Evolutionary conservation across 2,329 filamentous ascomycete species (phyloP).

Genomic region (Dactylella cylindrospora): DNA sequence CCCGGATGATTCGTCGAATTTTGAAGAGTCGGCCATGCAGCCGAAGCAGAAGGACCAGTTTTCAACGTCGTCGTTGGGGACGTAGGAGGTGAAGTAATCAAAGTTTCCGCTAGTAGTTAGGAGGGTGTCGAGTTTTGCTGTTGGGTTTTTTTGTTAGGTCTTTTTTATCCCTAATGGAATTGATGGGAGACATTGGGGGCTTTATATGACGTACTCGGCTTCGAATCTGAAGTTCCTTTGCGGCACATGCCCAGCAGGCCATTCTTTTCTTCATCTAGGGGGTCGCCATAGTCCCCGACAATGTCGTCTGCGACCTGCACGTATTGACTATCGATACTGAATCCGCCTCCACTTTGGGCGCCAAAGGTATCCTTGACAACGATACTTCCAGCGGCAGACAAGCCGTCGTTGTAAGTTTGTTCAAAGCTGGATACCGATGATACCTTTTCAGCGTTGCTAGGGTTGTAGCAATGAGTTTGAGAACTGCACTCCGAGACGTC

Average conservation of each 20-base stretch:
- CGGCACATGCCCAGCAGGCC: constrained; percentile 10
- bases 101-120: constrained; percentile 11
- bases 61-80: constrained; percentile 6
- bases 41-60: constrained; percentile 11
- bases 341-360: neutral
- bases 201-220: neutral
- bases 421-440: constrained; percentile 11
- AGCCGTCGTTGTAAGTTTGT: constrained; percentile 11
- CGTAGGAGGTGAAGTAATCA: constrained; percentile 13
- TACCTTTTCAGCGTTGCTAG: neutral
- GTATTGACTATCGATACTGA: constrained; percentile 7
- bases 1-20: neutral
- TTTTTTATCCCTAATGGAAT: too few species aligned
- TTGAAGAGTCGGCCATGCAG: constrained; percentile 6
- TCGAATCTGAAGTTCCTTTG: neutral
- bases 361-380: constrained; percentile 6
- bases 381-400: neutral
- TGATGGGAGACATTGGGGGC: too few species aligned
- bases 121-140: constrained; percentile 1
- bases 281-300: neutral
- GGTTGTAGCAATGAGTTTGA: constrained; percentile 22
- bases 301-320: constrained; percentile 5
- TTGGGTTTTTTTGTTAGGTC: too few species aligned
- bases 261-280: constrained; percentile 7
- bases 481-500: neutral